A percentile compares a stretch with the other conserved stretches of the same genome.
Evolutionary conservation across 202 grass and related monocot genomes (phyloP).

Genomic region (Schoenoplectus tabernaemontani): DNA sequence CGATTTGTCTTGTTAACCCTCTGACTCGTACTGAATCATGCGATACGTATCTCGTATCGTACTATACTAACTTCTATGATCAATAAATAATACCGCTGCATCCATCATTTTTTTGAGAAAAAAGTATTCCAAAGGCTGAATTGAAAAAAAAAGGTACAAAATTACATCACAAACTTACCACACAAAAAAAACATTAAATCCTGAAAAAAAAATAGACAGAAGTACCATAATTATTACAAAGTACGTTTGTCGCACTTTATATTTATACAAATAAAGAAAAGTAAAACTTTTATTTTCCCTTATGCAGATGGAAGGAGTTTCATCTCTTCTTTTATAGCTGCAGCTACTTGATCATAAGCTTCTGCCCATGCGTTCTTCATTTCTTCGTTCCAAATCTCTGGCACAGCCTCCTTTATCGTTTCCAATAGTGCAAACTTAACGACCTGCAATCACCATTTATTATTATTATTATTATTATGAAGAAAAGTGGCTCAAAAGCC

Average conservation of each 20-base stretch:
- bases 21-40: no score
- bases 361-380: constrained; percentile 65
- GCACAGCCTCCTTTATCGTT: constrained; percentile 43
- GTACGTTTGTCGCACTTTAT: not conserved
- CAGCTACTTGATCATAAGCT: constrained; percentile 53
- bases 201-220: not conserved
- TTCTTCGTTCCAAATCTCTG: constrained; percentile 49
- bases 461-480: no score
- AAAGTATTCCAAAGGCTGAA: not conserved
- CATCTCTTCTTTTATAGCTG: constrained; percentile 74
- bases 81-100: not conserved
- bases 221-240: no score
- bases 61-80: no score
- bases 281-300: not conserved
- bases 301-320: constrained; percentile 29
- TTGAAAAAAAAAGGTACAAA: not conserved
- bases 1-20: no score
- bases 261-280: not conserved
- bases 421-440: constrained; percentile 58
- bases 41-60: no score
- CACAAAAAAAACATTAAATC: not conserved
- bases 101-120: no score
- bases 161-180: not conserved
- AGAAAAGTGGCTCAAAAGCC: no score
- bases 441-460: constrained; percentile 13